Evolutionary conservation across 164 flowering plant genomes (phyloP), one percentile per base, ranked within the genome.

Genomic region (Chimonanthus salicifolius): DNA sequence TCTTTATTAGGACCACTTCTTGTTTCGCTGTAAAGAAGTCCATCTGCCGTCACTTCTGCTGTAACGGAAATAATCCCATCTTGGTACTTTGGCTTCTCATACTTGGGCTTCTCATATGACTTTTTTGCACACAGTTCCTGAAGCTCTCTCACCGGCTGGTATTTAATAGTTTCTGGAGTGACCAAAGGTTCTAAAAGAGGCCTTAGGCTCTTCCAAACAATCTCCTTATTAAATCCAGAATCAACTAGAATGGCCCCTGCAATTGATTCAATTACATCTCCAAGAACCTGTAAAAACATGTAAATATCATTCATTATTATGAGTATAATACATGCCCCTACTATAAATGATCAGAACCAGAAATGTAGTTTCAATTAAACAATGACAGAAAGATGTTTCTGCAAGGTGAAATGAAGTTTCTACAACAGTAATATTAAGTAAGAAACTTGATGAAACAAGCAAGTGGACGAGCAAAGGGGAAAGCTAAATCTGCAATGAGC

Each of bases 221-320:
- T 49, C 3, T 87, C 86, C 76, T 82, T 87, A 46, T 85, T 60
- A 77, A 80, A 88, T 4, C 86, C 90, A 1, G 96, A 90, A 80
- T 94, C 97, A 15, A 94, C 88, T 51, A 86, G 74, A 64, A 94
- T 87, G 3, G 97, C 98, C 18, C 98, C 98, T 0, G 97, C 98
- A 18, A 94, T 70, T 18, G 98, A 94, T 81, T 94, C 98, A n/a
- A 94, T 83, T 4, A 94, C 66, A 79, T 94, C 98, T 69, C 93
- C 98, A 43, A 94, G 96, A 16, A 88, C 98, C 98, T 94, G 82
- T 72, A 33, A 13, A 7, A 51, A 46, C 58, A 71, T 46, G 64
- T 13, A 44, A 7, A 66, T 33, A 13, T 45, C 6, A 66, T 8
- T 47, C 6, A 33, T 10, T 33, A 16, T 44, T 43, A 63, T 63